phyloP scores from a whole-genome alignment of 768 basidiomycete species.

The Rubroboletus pulcherrimus region DNA sequence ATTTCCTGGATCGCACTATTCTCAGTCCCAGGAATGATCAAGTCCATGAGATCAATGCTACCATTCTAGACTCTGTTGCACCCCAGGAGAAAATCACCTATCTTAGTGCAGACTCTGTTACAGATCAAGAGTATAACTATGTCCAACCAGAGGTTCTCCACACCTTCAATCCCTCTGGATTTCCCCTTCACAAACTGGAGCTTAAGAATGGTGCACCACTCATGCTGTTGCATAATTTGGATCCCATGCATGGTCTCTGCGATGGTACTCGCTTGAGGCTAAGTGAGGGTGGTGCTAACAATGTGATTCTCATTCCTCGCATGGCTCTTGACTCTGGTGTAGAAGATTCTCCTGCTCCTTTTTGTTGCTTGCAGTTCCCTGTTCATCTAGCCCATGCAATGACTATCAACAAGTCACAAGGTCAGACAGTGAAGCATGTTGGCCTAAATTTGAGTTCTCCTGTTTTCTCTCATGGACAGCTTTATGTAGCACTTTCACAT shows the following conservation, averaged over 20 bases:
- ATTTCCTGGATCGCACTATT: not conserved
- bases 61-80: not conserved
- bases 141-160: not conserved
- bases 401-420: conserved; percentile 20
- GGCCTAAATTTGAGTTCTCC: conserved; percentile 26
- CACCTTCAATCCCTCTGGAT: not conserved
- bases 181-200: not conserved
- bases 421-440: too few relatives aligned
- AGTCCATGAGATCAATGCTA: not conserved
- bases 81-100: not conserved
- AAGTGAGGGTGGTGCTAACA: too few relatives aligned
- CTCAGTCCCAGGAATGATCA: not conserved
- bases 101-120: not conserved
- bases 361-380: conserved; percentile 29
- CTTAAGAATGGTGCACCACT: not conserved
- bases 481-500: conserved; percentile 26
- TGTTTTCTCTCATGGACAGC: conserved; percentile 36
- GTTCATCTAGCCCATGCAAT: conserved; percentile 36
- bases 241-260: not conserved
- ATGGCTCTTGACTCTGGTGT: too few relatives aligned
- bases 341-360: conserved; percentile 10
- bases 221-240: not conserved
- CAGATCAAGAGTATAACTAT: not conserved
- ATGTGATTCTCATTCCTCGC: too few relatives aligned
- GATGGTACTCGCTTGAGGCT: not conserved